Conservation (phyloP, 306 rosid genomes). For the Quercus robur region DNA sequence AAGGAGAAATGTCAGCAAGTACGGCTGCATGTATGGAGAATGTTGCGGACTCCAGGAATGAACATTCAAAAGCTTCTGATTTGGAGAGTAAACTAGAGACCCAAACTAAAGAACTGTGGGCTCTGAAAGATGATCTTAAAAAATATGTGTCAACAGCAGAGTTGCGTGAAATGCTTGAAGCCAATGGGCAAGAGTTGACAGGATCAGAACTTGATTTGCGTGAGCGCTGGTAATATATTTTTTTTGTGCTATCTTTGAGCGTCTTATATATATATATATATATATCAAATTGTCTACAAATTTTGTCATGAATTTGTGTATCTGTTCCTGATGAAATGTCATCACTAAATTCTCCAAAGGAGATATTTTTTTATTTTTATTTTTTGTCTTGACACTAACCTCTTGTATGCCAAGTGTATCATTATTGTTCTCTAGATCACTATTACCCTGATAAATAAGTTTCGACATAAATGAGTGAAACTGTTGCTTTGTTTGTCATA, state of each 20-base stretch:
- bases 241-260: neutral
- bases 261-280: neutral
- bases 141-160: conserved; percentile 65
- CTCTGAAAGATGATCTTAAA: conserved; percentile 82
- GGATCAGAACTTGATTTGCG: conserved; percentile 97
- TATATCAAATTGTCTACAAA: neutral
- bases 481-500: neutral
- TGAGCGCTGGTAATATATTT: conserved; percentile 68
- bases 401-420: neutral
- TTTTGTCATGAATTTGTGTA: neutral
- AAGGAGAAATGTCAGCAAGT: conserved; percentile 55
- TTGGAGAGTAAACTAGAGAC: conserved; percentile 58
- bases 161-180: conserved; percentile 81
- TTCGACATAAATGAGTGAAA: neutral
- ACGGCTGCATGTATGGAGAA: conserved; percentile 33
- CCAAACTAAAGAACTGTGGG: conserved; percentile 81
- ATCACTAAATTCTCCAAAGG: neutral
- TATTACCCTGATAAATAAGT: neutral
- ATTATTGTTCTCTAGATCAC: neutral
- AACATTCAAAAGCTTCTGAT: conserved; percentile 32
- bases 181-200: conserved; percentile 64
- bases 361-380: neutral
- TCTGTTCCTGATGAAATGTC: conserved; percentile 5
- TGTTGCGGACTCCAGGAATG: conserved; percentile 18
- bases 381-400: neutral